Conservation (phyloP, 306 rosid species). For the Fragaria ananassa region DNA sequence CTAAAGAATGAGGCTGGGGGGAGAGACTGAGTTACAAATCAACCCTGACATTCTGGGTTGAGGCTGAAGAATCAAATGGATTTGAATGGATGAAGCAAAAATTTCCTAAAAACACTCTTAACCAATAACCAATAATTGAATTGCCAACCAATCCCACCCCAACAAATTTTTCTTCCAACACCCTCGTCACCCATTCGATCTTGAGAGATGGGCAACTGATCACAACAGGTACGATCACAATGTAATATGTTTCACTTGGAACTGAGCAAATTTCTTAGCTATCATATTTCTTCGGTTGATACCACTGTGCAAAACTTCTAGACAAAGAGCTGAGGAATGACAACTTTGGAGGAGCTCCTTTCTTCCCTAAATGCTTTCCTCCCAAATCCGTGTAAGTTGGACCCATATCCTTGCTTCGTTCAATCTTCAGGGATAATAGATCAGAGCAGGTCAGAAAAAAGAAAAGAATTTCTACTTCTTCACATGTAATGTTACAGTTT, state of each 20-base stretch:
- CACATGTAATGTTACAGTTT: background rate
- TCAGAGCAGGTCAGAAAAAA: constrained; percentile 4
- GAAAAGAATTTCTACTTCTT: background rate
- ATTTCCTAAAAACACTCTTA: constrained; percentile 31
- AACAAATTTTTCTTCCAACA: constrained; percentile 30
- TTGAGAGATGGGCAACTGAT: constrained; percentile 7
- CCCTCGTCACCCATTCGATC: constrained; percentile 27
- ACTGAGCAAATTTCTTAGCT: constrained; percentile 36
- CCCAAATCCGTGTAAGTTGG: constrained; percentile 83
- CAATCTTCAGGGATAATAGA: constrained; percentile 58
- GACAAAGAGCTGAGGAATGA: constrained; percentile 66
- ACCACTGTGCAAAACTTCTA: constrained; percentile 57
- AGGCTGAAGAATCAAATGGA: constrained; percentile 50
- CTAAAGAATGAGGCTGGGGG: background rate
- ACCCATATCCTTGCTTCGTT: constrained; percentile 67
- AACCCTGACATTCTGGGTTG: constrained; percentile 32
- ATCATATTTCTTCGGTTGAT: constrained; percentile 73
- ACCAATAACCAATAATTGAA: constrained; percentile 46
- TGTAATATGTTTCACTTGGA: constrained; percentile 4
- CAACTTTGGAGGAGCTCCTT: constrained; percentile 55
- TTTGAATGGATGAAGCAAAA: constrained; percentile 42
- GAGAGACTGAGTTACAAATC: constrained; percentile 31
- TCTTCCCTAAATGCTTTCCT: constrained; percentile 83
- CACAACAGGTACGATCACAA: background rate
- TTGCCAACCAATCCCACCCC: constrained; percentile 37